phyloP scores from a whole-genome alignment of 257 asterid species.

The Apocynum venetum region DNA sequence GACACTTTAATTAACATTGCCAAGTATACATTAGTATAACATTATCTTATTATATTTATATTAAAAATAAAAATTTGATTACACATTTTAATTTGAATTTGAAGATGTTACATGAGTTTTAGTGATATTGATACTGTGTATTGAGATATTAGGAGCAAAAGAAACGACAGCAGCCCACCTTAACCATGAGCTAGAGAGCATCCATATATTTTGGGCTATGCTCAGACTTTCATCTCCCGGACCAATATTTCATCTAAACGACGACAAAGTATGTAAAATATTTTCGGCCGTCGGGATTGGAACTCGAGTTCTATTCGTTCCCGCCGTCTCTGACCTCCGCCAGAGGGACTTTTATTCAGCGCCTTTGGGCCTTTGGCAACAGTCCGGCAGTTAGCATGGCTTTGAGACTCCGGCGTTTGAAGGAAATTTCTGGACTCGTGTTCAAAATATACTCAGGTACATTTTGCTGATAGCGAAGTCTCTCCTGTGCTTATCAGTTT shows the following conservation, averaged over 20 bases:
- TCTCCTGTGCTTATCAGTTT: neutral
- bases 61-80: too few relatives aligned
- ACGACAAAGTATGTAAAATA: neutral
- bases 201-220: neutral
- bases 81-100: too few relatives aligned
- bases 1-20: too few relatives aligned
- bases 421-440: constrained; percentile 26
- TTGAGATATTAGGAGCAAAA: too few relatives aligned
- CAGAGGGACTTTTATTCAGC: neutral
- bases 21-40: too few relatives aligned
- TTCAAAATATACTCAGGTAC: constrained; percentile 43
- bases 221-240: neutral
- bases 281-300: neutral
- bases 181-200: too few relatives aligned
- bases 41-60: too few relatives aligned
- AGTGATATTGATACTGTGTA: too few relatives aligned
- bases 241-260: neutral
- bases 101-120: too few relatives aligned
- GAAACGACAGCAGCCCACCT: too few relatives aligned
- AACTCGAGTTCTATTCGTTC: neutral
- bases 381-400: constrained; percentile 33
- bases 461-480: neutral
- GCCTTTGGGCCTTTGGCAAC: neutral
- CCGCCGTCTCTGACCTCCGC: neutral
- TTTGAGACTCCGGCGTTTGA: constrained; percentile 40